Conservation (phyloP, 192 early-diverging fungal species). For the Coemansia umbellata region DNA sequence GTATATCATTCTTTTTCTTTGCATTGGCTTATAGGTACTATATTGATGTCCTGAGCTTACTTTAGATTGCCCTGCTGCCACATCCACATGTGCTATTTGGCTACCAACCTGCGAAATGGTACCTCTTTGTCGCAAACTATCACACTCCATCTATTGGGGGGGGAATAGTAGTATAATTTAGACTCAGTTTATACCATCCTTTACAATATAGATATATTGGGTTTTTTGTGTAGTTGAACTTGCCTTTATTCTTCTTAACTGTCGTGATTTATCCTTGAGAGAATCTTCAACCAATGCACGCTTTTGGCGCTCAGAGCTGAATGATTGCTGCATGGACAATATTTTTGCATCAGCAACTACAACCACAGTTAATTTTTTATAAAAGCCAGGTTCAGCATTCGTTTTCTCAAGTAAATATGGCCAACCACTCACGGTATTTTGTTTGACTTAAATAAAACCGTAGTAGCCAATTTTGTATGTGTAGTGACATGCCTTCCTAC, state of each 20-base stretch:
- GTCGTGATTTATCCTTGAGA: constrained; percentile 51
- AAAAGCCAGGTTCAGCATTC: too few relatives aligned
- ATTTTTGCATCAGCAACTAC: constrained; percentile 24
- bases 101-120: not conserved
- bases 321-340: constrained; percentile 10
- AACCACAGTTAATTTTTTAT: too few relatives aligned
- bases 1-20: too few relatives aligned
- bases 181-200: not conserved
- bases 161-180: not conserved
- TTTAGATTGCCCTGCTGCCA: too few relatives aligned
- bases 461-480: too few relatives aligned
- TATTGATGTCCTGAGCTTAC: too few relatives aligned
- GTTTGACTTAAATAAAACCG: too few relatives aligned
- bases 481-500: constrained; percentile 6
- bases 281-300: constrained; percentile 17
- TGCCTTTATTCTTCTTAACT: constrained; percentile 53
- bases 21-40: too few relatives aligned
- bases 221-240: not conserved
- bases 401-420: too few relatives aligned
- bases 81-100: not conserved
- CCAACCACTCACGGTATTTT: not conserved
- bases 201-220: not conserved
- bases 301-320: constrained; percentile 23
- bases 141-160: constrained; percentile 27
- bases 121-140: constrained; percentile 32